A percentile compares a stretch with the other conserved stretches of the same genome.
phyloP scores from a whole-genome alignment of 805 yeast species.

The Groenewaldozyma salmanticensis region DNA sequence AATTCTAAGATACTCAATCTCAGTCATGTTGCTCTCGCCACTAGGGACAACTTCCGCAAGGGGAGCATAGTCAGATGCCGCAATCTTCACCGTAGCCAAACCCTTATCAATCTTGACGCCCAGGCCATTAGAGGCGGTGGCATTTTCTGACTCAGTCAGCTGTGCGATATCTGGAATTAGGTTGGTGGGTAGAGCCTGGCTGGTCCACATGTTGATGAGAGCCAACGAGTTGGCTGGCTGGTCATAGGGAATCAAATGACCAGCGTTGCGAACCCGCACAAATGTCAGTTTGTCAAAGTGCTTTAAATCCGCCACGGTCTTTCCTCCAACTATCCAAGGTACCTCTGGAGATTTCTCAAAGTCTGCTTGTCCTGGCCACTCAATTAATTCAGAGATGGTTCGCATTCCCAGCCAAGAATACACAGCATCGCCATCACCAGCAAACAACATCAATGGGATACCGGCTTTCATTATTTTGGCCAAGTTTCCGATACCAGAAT shows the following conservation, averaged over 20 bases:
- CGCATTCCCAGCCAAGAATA: conserved; percentile 93
- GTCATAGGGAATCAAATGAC: conserved; percentile 85
- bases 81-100: not conserved
- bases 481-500: conserved; percentile 67
- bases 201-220: conserved; percentile 70
- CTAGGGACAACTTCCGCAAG: not conserved
- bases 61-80: not conserved
- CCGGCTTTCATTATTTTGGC: conserved; percentile 57
- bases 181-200: not conserved
- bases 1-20: not conserved
- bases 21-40: not conserved
- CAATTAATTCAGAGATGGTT: conserved; percentile 66
- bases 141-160: not conserved
- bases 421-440: conserved; percentile 90
- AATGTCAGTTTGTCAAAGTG: conserved; percentile 64
- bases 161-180: not conserved
- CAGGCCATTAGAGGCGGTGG: no score
- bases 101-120: not conserved
- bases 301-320: conserved; percentile 58
- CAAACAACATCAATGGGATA: conserved; percentile 75
- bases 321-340: conserved; percentile 36
- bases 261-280: conserved; percentile 72
- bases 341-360: conserved; percentile 34
- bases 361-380: conserved; percentile 49
- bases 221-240: conserved; percentile 67